Percentiles rank a stretch among this genome's conserved stretches.
These are phyloP conservation scores for Pyrenochaeta sp. DNA, from an alignment of 2,329 filamentous ascomycete species.

Conservation along the genomic window DNA sequence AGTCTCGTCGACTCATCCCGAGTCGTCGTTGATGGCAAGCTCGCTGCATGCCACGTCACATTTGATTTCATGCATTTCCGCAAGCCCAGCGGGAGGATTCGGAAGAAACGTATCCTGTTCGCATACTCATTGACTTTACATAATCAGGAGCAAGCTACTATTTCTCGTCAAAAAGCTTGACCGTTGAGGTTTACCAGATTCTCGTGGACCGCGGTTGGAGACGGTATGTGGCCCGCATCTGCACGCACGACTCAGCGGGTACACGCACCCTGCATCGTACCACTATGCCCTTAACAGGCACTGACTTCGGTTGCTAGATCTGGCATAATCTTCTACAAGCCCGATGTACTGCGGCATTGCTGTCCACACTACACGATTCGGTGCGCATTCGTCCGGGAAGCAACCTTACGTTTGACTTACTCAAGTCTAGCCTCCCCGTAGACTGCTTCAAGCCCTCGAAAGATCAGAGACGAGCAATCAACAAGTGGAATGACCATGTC, in stretches of 20 bases:
- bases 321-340: slow-evolving; percentile 75
- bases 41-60: slow-evolving; percentile 20
- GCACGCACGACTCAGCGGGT: slow-evolving; percentile 4
- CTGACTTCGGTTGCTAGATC: slow-evolving; percentile 47
- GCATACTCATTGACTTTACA: slow-evolving; percentile 32
- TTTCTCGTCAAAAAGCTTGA: slow-evolving; percentile 68
- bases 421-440: slow-evolving; percentile 66
- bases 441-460: slow-evolving; percentile 70
- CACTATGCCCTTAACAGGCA: slow-evolving; percentile 3
- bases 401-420: slow-evolving; percentile 14
- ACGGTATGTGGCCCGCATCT: slow-evolving; percentile 61
- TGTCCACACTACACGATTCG: slow-evolving; percentile 90
- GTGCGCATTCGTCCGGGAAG: slow-evolving; percentile 36
- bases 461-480: slow-evolving; percentile 78
- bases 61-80: slow-evolving; percentile 2
- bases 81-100: slow-evolving; percentile 16
- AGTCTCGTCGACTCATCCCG: slow-evolving; percentile 1
- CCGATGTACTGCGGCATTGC: slow-evolving; percentile 80
- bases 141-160: slow-evolving; percentile 77
- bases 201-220: slow-evolving; percentile 81
- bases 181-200: slow-evolving; percentile 72
- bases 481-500: slow-evolving; percentile 77
- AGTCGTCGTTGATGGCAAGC: slow-evolving; percentile 1
- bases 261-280: slow-evolving; percentile 10
- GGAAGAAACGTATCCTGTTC: slow-evolving; percentile 10